Base-by-base conservation (phyloP, 345 rosid species). In the Atalantia buxifolia region DNA sequence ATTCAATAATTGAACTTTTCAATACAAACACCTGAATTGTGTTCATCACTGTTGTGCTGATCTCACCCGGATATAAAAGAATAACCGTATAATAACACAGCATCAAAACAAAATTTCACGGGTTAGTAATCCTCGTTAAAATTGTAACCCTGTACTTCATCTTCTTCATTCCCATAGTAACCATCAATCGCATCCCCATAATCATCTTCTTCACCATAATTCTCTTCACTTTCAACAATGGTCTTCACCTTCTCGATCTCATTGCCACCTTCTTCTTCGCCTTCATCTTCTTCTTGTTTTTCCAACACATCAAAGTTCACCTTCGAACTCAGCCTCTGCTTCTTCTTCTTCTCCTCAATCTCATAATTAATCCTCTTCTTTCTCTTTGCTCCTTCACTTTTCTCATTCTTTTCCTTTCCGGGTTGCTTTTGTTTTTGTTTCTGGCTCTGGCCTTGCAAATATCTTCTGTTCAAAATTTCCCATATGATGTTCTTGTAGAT, bases 401-500 rank as follows among this genome's bases (percentile, higher is more conserved):
- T 16, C 27, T 63, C 19, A 21, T 63, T 75, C n/a, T 13, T 75
- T 38, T 48, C 33, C n/a, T 61, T 42, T 50, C 9, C 4, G 76
- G 38, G 36, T 36, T 14, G 25, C 53, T 65, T 50, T 42, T 30
- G 45, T 30, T 30, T 25, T 70, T 19, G 74, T 25, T 50, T 27
- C 25, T 48, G 33, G 22, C 1, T 28, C 33, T 42, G 14, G 24
- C 19, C 56, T 30, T 63, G 67, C 9, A 63, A 30, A 65, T 62
- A 40, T 22, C 42, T 38, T 27, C 30, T 75, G 78, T 75, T 45
- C 70, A 63, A 19, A 3, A 64, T 1, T 6, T 64, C 78, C 78
- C 78, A 75, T 33, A 64, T 42, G 13, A 40, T 75, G 2, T 45
- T 75, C 60, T 75, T 75, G 78, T 75, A 75, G 22, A 75, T 33